Evolutionary conservation across 106 monocot genomes (phyloP).

Genomic region (Dioscorea alata): DNA sequence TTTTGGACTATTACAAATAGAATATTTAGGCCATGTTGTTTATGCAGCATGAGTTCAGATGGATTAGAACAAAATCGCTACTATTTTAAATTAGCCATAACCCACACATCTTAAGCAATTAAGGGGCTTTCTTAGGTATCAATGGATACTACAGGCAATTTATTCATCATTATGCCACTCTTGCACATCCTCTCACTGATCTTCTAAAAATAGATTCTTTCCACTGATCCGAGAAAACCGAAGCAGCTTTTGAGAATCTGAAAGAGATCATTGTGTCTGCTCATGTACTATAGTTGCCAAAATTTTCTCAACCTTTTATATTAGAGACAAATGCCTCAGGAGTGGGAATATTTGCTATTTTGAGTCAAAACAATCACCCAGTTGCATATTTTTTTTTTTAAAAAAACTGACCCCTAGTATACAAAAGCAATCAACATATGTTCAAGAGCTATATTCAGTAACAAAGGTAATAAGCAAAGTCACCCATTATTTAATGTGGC

Average conservation of each 20-base stretch:
- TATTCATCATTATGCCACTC: neutral
- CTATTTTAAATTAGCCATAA: neutral
- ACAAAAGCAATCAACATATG: neutral
- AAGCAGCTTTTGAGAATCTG: too few species aligned
- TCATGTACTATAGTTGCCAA: too few species aligned
- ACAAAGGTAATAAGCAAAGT: neutral
- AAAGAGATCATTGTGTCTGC: too few species aligned
- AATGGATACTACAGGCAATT: neutral
- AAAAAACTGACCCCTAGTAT: too few species aligned
- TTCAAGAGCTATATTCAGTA: neutral
- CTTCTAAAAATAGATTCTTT: neutral
- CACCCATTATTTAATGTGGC: too few species aligned
- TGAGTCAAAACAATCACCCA: too few species aligned
- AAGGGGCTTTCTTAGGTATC: neutral
- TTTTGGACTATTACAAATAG: neutral
- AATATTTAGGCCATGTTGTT: neutral
- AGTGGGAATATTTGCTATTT: too few species aligned
- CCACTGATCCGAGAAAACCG: neutral
- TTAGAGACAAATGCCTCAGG: too few species aligned
- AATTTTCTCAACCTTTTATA: too few species aligned
- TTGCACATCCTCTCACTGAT: neutral
- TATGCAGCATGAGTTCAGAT: neutral
- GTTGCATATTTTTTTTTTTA: too few species aligned
- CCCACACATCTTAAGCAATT: neutral
- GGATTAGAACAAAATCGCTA: neutral